Conservation (phyloP, 306 rosid species). For the Quercus alba region DNA sequence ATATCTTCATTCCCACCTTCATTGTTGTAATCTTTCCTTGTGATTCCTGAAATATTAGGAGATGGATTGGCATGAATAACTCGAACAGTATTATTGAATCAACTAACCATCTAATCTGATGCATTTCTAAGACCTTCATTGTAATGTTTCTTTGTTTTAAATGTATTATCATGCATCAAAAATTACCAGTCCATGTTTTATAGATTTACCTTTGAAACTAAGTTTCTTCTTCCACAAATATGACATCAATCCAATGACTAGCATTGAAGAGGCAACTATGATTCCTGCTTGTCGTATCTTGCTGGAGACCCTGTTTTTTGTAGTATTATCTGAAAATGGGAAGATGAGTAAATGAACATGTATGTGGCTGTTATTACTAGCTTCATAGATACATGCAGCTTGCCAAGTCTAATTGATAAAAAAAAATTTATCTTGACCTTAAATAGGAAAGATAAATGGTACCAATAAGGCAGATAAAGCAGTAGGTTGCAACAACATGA, state of each 20-base stretch:
- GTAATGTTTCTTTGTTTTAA: too few relatives aligned
- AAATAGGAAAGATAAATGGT: too few relatives aligned
- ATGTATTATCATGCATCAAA: not conserved
- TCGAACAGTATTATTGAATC: not conserved
- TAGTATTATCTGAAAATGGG: not conserved
- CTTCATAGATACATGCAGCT: too few relatives aligned
- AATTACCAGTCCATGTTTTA: not conserved
- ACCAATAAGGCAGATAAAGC: too few relatives aligned
- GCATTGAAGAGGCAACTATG: not conserved
- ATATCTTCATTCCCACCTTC: conserved; percentile 25
- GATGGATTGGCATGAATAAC: not conserved
- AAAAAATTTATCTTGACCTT: not conserved
- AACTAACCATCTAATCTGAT: not conserved
- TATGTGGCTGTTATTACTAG: too few relatives aligned
- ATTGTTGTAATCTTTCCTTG: not conserved
- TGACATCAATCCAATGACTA: not conserved
- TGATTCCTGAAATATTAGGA: not conserved
- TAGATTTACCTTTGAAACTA: not conserved
- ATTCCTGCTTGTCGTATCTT: not conserved
- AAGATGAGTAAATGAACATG: not conserved
- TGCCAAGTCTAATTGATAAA: not conserved
- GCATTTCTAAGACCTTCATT: not conserved
- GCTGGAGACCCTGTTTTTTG: not conserved
- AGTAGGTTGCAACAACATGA: too few relatives aligned
- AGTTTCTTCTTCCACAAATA: not conserved